Evolutionary conservation across 257 asterid genomes (phyloP).

Genomic region (Nyctanthes arbortristis): DNA sequence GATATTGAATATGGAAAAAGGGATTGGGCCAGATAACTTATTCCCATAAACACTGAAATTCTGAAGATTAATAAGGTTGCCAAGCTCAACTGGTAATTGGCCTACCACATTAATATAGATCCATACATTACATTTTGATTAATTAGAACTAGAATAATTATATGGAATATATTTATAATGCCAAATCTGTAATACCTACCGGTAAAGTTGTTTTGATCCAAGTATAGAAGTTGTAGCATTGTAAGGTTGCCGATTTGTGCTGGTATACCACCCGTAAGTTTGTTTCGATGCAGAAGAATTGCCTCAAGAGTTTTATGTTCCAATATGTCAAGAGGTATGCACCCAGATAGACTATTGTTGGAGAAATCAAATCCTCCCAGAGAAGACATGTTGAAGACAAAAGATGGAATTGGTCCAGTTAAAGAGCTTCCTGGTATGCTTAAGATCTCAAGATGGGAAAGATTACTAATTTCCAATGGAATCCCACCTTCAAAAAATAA

Average conservation of each 20-base stretch:
- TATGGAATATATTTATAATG: no score
- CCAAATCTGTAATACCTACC: no score
- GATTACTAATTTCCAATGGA: no score
- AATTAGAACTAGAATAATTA: no score
- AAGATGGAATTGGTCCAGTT: slow-evolving; percentile 26
- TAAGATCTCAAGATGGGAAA: slow-evolving; percentile 20
- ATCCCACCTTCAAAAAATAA: no score
- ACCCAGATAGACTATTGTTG: slow-evolving; percentile 49
- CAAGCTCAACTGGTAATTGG: slow-evolving; percentile 26
- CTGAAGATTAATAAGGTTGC: slow-evolving; percentile 5
- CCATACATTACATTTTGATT: no score
- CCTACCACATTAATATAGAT: no score
- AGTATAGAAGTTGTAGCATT: not conserved
- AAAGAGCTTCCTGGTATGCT: slow-evolving; percentile 13
- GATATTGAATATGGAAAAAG: slow-evolving; percentile 21
- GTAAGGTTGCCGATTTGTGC: slow-evolving; percentile 24
- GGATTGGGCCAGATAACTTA: slow-evolving; percentile 12
- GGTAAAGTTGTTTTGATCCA: slow-evolving; percentile 16
- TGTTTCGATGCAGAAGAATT: slow-evolving; percentile 38
- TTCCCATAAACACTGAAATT: not conserved
- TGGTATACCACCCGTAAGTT: slow-evolving; percentile 32
- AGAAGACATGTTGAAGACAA: slow-evolving; percentile 32
- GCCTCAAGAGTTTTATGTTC: slow-evolving; percentile 28
- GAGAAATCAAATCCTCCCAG: slow-evolving; percentile 16
- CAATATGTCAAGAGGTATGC: slow-evolving; percentile 33